phyloP scores from a whole-genome alignment of 352 stramenopile genomes.

The Phytophthora multivora region DNA sequence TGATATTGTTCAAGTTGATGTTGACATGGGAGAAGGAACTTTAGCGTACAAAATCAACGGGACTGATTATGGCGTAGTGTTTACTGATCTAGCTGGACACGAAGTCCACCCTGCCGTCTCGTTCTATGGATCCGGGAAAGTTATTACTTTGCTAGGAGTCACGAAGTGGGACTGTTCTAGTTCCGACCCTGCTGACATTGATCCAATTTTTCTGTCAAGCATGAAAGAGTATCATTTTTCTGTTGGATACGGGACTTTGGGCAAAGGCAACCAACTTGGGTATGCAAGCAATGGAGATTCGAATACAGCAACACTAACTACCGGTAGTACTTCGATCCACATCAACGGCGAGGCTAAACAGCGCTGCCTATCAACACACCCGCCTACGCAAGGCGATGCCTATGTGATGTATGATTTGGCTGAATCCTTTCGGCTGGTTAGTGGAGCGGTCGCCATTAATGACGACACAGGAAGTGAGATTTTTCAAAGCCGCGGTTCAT shows the following conservation, averaged over 20 bases:
- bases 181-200: slow-evolving; percentile 37
- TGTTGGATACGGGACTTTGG: slow-evolving; percentile 81
- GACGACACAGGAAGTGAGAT: slow-evolving; percentile 69
- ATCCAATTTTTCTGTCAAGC: slow-evolving; percentile 78
- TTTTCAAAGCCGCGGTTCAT: slow-evolving; percentile 58
- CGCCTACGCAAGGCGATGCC: slow-evolving; percentile 66
- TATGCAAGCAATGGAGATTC: slow-evolving; percentile 63
- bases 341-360: slow-evolving; percentile 71
- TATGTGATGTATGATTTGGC: slow-evolving; percentile 86
- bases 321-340: slow-evolving; percentile 45
- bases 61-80: slow-evolving; percentile 86
- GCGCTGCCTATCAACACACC: slow-evolving; percentile 81
- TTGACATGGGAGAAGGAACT: slow-evolving; percentile 89
- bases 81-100: slow-evolving; percentile 80
- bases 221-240: slow-evolving; percentile 80
- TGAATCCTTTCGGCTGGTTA: slow-evolving; percentile 60
- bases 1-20: slow-evolving; percentile 86
- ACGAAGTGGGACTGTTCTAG: slow-evolving; percentile 72
- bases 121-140: slow-evolving; percentile 90
- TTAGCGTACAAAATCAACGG: slow-evolving; percentile 91
- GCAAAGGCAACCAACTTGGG: slow-evolving; percentile 75
- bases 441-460: slow-evolving; percentile 73
- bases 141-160: slow-evolving; percentile 78
- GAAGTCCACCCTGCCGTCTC: slow-evolving; percentile 89
- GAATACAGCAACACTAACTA: slow-evolving; percentile 14